Evolutionary conservation across 768 basidiomycete genomes (phyloP).

Genomic region (Podaxis sp.): DNA sequence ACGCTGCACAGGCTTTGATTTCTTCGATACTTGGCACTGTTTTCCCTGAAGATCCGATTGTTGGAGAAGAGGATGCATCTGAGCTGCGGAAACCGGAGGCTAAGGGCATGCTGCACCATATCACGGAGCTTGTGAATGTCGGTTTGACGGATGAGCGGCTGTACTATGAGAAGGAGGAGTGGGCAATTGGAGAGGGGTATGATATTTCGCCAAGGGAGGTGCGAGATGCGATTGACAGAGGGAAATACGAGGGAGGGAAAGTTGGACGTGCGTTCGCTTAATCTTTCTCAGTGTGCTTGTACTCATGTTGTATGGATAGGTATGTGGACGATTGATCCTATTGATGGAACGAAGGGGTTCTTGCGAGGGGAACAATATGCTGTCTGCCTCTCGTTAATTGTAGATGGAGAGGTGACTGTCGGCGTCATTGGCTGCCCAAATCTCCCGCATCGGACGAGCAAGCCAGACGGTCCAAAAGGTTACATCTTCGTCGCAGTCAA

Average conservation of each 20-base stretch:
- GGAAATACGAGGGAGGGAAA: conserved; percentile 69
- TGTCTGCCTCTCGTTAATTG: conserved; percentile 83
- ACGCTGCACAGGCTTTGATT: conserved; percentile 90
- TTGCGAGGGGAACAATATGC: conserved; percentile 91
- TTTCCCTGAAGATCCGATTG: conserved; percentile 85
- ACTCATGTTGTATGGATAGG: conserved; percentile 37
- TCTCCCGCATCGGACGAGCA: conserved; percentile 55
- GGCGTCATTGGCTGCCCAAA: conserved; percentile 95
- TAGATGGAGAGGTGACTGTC: conserved; percentile 74
- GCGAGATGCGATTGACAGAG: conserved; percentile 86
- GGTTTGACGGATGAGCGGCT: conserved; percentile 57
- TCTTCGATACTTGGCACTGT: conserved; percentile 72
- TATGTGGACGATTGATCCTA: conserved; percentile 87
- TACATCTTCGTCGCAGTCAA: conserved; percentile 86
- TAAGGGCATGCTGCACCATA: conserved; percentile 53
- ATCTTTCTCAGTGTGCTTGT: conserved; percentile 7
- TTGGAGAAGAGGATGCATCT: conserved; percentile 93
- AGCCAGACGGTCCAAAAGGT: conserved; percentile 64
- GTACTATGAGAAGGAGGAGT: conserved; percentile 58
- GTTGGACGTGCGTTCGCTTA: conserved; percentile 61
- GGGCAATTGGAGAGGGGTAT: conserved; percentile 71
- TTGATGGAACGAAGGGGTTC: conserved; percentile 95
- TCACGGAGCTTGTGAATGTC: conserved; percentile 82
- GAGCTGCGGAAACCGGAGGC: conserved; percentile 61
- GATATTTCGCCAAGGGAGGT: conserved; percentile 55